Evolutionary conservation across 495 filamentous ascomycete species (phyloP).

Genomic region (Tuber indicum): DNA sequence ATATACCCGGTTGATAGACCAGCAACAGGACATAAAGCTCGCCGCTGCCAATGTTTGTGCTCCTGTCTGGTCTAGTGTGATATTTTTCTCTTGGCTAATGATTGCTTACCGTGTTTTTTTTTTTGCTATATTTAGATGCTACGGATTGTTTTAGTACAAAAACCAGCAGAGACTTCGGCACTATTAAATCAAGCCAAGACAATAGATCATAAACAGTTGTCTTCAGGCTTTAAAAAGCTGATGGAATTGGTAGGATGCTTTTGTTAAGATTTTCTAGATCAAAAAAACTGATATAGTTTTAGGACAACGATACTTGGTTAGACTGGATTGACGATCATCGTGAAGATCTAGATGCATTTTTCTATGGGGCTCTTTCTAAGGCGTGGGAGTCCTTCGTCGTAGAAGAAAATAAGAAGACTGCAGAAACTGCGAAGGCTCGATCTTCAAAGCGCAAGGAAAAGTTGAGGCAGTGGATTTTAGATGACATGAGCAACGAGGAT

Average conservation of each 20-base stretch:
- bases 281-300: slow-evolving; percentile 17
- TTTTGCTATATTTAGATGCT: slow-evolving; percentile 46
- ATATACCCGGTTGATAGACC: slow-evolving; percentile 71
- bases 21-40: slow-evolving; percentile 57
- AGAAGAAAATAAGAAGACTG: slow-evolving; percentile 67
- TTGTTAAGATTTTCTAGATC: not conserved
- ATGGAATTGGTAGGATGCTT: slow-evolving; percentile 54
- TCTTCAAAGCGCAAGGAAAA: slow-evolving; percentile 70
- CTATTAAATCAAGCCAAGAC: slow-evolving; percentile 63
- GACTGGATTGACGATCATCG: slow-evolving; percentile 79
- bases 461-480: slow-evolving; percentile 66
- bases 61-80: not conserved
- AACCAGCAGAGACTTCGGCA: slow-evolving; percentile 69
- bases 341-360: slow-evolving; percentile 70
- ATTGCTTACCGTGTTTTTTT: slow-evolving; percentile 2
- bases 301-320: slow-evolving; percentile 76
- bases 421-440: slow-evolving; percentile 62
- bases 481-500: slow-evolving; percentile 62
- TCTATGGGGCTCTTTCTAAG: slow-evolving; percentile 69
- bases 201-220: slow-evolving; percentile 63
- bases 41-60: slow-evolving; percentile 62
- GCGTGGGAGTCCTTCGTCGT: slow-evolving; percentile 78
- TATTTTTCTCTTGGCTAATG: not conserved
- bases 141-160: slow-evolving; percentile 87
- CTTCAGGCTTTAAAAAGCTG: slow-evolving; percentile 71